These are phyloP conservation scores for Halteria grandinella DNA, from an alignment of 73 alveolate species.

Conservation along the genomic window DNA sequence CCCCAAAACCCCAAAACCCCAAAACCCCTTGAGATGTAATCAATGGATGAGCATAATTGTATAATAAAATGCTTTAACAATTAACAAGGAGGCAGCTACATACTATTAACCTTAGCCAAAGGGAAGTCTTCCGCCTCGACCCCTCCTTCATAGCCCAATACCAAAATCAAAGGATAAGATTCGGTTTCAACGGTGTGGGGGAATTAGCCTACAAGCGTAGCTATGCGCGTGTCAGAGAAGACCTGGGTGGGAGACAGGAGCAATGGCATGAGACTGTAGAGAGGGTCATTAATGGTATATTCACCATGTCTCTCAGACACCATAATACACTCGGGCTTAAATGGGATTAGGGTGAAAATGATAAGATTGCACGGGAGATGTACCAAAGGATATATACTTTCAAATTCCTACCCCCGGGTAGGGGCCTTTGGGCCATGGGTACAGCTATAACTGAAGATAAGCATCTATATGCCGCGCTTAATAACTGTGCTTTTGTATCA, in stretches of 20 bases:
- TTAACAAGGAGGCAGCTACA: too few species aligned
- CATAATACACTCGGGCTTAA: background rate
- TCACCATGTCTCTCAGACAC: constrained; percentile 50
- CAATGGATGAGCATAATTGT: too few species aligned
- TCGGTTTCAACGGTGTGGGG: constrained; percentile 78
- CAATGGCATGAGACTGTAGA: constrained; percentile 70
- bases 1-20: too few species aligned
- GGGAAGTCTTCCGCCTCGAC: too few species aligned
- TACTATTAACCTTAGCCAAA: too few species aligned
- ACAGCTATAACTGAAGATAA: constrained; percentile 65
- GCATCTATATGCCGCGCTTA: constrained; percentile 62
- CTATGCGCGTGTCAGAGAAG: constrained; percentile 54
- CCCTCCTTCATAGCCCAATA: too few species aligned
- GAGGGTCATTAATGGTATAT: constrained; percentile 69
- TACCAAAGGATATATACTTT: constrained; percentile 61
- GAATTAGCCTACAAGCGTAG: constrained; percentile 67
- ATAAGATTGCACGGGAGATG: constrained; percentile 58
- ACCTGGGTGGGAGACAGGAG: constrained; percentile 49
- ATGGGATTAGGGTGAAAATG: background rate
- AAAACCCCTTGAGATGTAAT: too few species aligned
- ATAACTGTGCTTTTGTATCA: constrained; percentile 76
- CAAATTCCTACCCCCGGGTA: constrained; percentile 78
- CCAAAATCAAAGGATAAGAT: too few species aligned
- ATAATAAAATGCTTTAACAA: too few species aligned
- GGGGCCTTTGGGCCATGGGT: constrained; percentile 83